These are phyloP conservation scores for Salix suchowensis DNA, from an alignment of 345 rosid species.

Conservation along the genomic window DNA sequence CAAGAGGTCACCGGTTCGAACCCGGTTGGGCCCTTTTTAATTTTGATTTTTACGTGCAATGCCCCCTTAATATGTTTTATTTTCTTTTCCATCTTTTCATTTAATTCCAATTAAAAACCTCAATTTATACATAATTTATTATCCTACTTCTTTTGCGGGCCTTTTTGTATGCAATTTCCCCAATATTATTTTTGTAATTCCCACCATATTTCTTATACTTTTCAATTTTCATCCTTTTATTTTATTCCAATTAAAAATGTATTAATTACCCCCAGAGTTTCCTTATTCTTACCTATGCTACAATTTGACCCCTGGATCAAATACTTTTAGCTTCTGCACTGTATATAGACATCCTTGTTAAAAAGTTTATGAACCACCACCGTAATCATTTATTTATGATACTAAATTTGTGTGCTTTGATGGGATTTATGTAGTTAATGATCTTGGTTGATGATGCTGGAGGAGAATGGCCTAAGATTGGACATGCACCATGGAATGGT, in stretches of 20 bases:
- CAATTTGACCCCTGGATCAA: no score
- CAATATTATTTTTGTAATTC: neutral
- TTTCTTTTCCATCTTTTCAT: neutral
- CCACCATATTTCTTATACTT: no score
- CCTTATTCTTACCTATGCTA: no score
- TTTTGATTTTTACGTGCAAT: neutral
- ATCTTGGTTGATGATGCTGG: constrained; percentile 88
- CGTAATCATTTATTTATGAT: neutral
- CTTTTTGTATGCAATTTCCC: neutral
- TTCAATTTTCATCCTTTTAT: no score
- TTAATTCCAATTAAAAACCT: no score
- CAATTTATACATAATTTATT: no score
- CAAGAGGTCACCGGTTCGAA: constrained; percentile 37
- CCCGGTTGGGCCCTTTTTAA: constrained; percentile 29
- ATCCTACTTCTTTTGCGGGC: neutral
- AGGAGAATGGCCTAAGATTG: constrained; percentile 80
- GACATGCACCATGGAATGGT: constrained; percentile 89
- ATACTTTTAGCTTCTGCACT: neutral
- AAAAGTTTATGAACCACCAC: neutral
- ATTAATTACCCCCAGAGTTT: no score
- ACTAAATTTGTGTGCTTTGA: neutral
- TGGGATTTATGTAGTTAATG: constrained; percentile 49
- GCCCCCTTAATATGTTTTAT: neutral
- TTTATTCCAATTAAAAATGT: no score
- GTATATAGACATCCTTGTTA: neutral